Conservation (phyloP, 176 grass and related monocot species). For the Bolboschoenus planiculmis region DNA sequence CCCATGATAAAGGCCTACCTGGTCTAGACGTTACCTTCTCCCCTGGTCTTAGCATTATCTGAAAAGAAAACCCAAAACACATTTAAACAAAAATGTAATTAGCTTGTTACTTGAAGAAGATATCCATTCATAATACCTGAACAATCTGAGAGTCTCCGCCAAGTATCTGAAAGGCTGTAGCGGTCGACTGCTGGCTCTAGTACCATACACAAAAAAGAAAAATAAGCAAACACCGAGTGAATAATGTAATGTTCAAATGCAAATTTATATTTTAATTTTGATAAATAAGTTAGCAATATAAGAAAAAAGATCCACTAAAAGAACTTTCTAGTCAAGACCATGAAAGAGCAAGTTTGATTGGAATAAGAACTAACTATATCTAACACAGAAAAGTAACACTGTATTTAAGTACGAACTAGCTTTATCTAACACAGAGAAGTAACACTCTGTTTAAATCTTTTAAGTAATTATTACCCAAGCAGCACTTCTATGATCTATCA, state of each 20-base stretch:
- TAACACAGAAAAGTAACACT: too few relatives aligned
- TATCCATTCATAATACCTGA: slow-evolving; percentile 49
- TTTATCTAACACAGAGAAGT: too few relatives aligned
- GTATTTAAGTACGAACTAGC: too few relatives aligned
- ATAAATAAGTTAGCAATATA: not conserved
- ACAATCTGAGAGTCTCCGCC: slow-evolving; percentile 86
- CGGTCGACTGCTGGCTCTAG: slow-evolving; percentile 56
- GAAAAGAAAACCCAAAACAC: slow-evolving; percentile 12
- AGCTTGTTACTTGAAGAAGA: not conserved
- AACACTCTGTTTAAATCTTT: too few relatives aligned
- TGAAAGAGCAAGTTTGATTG: not conserved
- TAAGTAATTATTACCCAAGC: too few relatives aligned
- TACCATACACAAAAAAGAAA: not conserved
- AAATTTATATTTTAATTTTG: not conserved
- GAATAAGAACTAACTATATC: not conserved
- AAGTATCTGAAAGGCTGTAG: slow-evolving; percentile 92
- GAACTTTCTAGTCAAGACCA: not conserved
- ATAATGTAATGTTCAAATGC: not conserved
- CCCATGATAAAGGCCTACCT: slow-evolving; percentile 37
- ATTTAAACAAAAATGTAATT: slow-evolving; percentile 7
- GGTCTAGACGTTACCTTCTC: slow-evolving; percentile 81
- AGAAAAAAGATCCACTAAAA: not conserved
- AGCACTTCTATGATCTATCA: not conserved
- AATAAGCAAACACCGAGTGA: not conserved
- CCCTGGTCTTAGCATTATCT: slow-evolving; percentile 88